A percentile compares a stretch with the other conserved stretches of the same genome.
Evolutionary conservation across 257 asterid genomes (phyloP).

Genomic region (Osmanthus fragrans): DNA sequence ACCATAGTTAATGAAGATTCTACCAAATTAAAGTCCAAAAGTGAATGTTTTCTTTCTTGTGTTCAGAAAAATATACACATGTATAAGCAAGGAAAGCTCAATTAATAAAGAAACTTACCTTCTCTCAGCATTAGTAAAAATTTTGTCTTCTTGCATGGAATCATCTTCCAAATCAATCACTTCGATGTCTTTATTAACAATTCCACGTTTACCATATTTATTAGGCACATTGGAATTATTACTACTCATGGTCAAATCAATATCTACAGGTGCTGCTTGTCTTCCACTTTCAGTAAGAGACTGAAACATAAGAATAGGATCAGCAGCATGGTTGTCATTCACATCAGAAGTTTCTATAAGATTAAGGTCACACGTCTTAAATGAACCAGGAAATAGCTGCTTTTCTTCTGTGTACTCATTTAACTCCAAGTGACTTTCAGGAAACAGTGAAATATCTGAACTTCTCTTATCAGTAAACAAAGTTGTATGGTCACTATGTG

Average conservation of each 20-base stretch:
- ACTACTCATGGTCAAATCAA: conserved; percentile 65
- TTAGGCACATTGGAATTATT: conserved; percentile 36
- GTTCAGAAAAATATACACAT: background rate
- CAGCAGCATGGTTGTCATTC: conserved; percentile 48
- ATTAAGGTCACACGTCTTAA: conserved; percentile 86
- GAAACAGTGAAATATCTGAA: conserved; percentile 49
- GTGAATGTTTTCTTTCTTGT: background rate
- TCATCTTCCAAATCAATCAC: conserved; percentile 93
- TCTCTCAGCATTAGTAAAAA: conserved; percentile 48
- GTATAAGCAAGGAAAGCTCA: conserved; percentile 3
- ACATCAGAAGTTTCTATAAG: conserved; percentile 67
- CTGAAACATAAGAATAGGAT: conserved; percentile 44
- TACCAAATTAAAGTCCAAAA: background rate
- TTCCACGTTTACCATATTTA: conserved; percentile 45
- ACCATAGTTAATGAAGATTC: conserved; percentile 1
- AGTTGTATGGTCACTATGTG: conserved; percentile 32
- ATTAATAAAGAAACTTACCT: conserved; percentile 46
- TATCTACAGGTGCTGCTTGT: conserved; percentile 48
- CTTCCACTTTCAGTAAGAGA: conserved; percentile 41
- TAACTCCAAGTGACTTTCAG: conserved; percentile 40
- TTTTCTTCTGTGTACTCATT: conserved; percentile 58
- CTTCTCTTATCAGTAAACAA: conserved; percentile 48
- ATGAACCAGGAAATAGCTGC: conserved; percentile 68
- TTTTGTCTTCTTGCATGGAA: conserved; percentile 58
- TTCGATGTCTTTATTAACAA: conserved; percentile 60